A percentile compares a stretch with the other conserved stretches of the same genome.
Evolutionary conservation across 345 rosid genomes (phyloP).

Genomic region (Eucalyptus cloeziana): DNA sequence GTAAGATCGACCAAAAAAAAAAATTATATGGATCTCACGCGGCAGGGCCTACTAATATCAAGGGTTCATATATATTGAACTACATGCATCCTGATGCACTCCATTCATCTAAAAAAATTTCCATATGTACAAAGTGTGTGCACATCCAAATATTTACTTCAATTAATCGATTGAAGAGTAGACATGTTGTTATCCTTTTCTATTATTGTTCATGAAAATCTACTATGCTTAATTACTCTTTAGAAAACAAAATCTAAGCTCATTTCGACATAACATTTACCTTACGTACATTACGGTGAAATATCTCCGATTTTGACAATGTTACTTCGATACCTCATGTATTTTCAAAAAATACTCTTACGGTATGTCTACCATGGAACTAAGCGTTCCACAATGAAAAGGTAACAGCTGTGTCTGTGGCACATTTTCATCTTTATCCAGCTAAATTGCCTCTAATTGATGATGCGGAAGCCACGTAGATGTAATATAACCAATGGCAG

Average conservation of each 20-base stretch:
- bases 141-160: background rate
- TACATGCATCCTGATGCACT: background rate
- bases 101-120: background rate
- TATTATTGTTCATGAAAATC: background rate
- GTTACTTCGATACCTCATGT: background rate
- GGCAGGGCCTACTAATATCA: background rate
- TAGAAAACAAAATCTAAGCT: background rate
- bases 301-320: background rate
- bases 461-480: background rate
- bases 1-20: no score
- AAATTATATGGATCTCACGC: background rate
- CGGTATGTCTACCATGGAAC: background rate
- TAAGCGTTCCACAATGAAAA: background rate
- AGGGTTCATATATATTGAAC: background rate
- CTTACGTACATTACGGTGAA: rapidly evolving
- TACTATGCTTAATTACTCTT: background rate
- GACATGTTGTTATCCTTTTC: background rate
- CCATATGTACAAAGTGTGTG: rapidly evolving
- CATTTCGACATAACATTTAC: background rate
- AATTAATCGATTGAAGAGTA: background rate
- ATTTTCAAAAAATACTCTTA: background rate
- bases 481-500: background rate
- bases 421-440: background rate
- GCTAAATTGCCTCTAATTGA: background rate
- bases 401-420: background rate